Evolutionary conservation across 2,329 filamentous ascomycete genomes (phyloP).

Genomic region (Byssochlamys sp.): DNA sequence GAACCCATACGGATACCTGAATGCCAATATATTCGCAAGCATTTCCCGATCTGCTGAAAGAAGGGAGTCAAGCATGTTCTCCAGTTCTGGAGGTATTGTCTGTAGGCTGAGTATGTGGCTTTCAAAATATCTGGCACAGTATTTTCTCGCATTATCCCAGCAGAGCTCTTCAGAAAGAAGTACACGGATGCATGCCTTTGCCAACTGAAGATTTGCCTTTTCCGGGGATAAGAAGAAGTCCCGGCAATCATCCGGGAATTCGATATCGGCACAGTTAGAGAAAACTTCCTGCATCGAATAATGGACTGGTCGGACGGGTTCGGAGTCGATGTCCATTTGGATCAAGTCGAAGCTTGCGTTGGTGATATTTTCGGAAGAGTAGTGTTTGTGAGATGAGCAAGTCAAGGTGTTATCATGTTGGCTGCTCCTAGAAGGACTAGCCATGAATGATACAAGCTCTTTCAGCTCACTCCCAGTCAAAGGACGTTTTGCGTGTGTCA

Average conservation of each 20-base stretch:
- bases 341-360: too few relatives aligned
- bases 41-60: background rate
- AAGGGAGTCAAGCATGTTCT: conserved; percentile 3
- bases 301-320: conserved; percentile 3
- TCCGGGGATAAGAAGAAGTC: conserved; percentile 1
- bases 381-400: background rate
- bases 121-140: conserved; percentile 4
- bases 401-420: background rate
- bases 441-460: background rate
- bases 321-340: background rate
- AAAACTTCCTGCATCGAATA: conserved; percentile 6
- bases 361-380: background rate
- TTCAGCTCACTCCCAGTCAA: background rate
- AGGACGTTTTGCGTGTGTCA: conserved; percentile 1
- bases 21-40: conserved; percentile 2
- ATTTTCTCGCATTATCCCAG: background rate
- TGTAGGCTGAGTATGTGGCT: conserved; percentile 2
- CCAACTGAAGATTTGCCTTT: conserved; percentile 3
- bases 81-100: conserved; percentile 1
- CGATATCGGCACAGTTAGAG: background rate
- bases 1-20: background rate
- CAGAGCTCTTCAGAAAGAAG: conserved; percentile 1
- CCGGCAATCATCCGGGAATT: conserved; percentile 1
- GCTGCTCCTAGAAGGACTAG: background rate
- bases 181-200: conserved; percentile 5